Conservation (phyloP, 1,284 basidiomycete species). For the Ganoderma sp. region DNA sequence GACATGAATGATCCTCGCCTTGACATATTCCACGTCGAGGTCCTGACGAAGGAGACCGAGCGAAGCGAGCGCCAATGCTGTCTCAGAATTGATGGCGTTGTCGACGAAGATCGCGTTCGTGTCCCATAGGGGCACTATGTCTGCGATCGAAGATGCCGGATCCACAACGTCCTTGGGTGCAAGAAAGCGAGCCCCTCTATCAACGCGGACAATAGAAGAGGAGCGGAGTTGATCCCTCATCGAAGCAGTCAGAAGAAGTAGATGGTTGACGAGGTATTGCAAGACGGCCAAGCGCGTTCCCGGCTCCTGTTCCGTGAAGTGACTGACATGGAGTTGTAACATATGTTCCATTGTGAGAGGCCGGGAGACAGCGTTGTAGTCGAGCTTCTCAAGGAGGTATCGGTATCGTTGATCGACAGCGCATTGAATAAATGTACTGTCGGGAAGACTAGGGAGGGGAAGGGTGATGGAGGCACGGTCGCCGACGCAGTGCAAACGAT, state of each 20-base stretch:
- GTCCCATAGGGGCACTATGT: slow-evolving; percentile 20
- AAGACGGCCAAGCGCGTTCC: slow-evolving; percentile 16
- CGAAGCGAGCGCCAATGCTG: neutral
- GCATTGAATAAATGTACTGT: slow-evolving; percentile 13
- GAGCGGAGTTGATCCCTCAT: slow-evolving; percentile 12
- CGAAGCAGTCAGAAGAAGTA: neutral
- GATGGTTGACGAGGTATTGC: slow-evolving; percentile 8
- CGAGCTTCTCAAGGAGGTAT: slow-evolving; percentile 20
- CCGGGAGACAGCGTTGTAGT: slow-evolving; percentile 9
- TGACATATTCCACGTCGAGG: slow-evolving; percentile 15
- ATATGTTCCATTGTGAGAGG: slow-evolving; percentile 10
- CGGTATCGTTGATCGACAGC: neutral
- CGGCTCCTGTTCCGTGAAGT: slow-evolving; percentile 17
- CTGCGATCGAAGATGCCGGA: slow-evolving; percentile 16
- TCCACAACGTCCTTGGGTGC: slow-evolving; percentile 27
- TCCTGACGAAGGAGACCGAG: slow-evolving; percentile 18
- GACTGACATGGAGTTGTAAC: slow-evolving; percentile 11
- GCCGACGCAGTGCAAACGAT: neutral
- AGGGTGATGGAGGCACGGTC: neutral
- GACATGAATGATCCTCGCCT: slow-evolving; percentile 16
- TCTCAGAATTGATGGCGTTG: neutral
- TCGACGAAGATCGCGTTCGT: slow-evolving; percentile 10
- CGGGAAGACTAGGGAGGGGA: slow-evolving; percentile 13
- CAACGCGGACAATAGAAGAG: slow-evolving; percentile 20
- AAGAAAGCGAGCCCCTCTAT: slow-evolving; percentile 5